Base-by-base conservation (phyloP, 768 basidiomycete species). In the Pulveroboletus sp. region DNA sequence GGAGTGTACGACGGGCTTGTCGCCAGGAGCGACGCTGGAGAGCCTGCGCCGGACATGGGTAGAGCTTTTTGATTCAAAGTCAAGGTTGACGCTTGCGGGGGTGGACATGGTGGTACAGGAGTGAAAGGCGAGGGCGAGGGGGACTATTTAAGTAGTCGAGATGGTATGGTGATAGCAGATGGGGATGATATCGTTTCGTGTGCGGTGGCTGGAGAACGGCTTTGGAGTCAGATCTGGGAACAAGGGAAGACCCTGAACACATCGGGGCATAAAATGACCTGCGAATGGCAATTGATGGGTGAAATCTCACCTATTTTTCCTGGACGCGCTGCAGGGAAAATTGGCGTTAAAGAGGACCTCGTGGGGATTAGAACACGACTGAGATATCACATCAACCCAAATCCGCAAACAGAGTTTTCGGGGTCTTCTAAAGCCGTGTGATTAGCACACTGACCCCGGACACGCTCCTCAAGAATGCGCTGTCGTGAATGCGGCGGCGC, bases 41-140 rank as follows among this genome's bases (percentile, higher is more conserved):
- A 90, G 80, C 69, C 87, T 81, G 62, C 84, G 79, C 51, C 82
- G 75, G 45, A 80, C 74, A 43, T 78, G 80, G 40, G 72, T 72
- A 37, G 86, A 85, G n/a, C 80, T 60, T 48, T 82, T 76, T 37
- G 85, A 87, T 60, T 78, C 63, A 61, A 90, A 90, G 31, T 72
- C 61, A 34, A 75, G 68, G 63, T 69, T 52, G 55, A 68, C 37
- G 66, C 66, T 56, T 50, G 53, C 32, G 16, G 55, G 60, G 58
- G 75, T 72, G 40, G 83, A 73, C 82, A 83, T 85, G 70, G 57
- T 69, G 61, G 58, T 48, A 55, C 56, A 51, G 53, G 59, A 45
- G 31, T 41, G 54, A 45, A 57, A 48, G 27, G 44, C 31, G 57
- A 54, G 57, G 51, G 51, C 51, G 54, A 52, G 52, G 51, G 44